These are phyloP conservation scores for Irineochytrium annulatum DNA, from an alignment of 192 early-diverging fungal species.

Conservation along the genomic window DNA sequence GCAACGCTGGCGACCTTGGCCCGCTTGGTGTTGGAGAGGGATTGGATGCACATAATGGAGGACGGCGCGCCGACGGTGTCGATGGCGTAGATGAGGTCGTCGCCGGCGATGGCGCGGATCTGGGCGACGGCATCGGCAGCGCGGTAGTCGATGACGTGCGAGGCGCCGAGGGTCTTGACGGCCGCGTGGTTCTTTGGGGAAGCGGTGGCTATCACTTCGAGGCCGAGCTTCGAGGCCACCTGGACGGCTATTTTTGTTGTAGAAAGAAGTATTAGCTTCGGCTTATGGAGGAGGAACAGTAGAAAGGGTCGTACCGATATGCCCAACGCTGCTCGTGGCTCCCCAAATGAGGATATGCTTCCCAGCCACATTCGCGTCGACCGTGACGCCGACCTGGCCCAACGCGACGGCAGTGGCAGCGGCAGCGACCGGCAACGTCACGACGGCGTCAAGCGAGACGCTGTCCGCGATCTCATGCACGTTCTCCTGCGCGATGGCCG, in stretches of 20 bases:
- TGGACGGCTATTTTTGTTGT: slow-evolving; percentile 25
- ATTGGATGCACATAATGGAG: not conserved
- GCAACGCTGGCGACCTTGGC: slow-evolving; percentile 1
- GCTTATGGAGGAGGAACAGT: not conserved
- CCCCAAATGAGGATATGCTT: slow-evolving; percentile 21
- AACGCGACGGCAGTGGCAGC: not conserved
- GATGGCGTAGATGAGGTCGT: slow-evolving; percentile 1
- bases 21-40: not conserved
- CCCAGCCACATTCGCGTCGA: too few relatives aligned
- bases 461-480: too few relatives aligned
- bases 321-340: slow-evolving; percentile 8
- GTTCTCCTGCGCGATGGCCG: slow-evolving; percentile 5
- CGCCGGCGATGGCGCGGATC: slow-evolving; percentile 1
- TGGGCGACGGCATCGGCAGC: slow-evolving; percentile 12
- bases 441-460: slow-evolving; percentile 11
- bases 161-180: slow-evolving; percentile 13
- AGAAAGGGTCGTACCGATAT: slow-evolving; percentile 1
- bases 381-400: not conserved
- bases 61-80: slow-evolving; percentile 2
- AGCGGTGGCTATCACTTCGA: slow-evolving; percentile 13
- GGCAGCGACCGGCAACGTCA: slow-evolving; percentile 4
- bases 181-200: slow-evolving; percentile 12
- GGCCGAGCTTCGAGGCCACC: slow-evolving; percentile 9
- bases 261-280: too few relatives aligned
- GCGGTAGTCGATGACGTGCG: slow-evolving; percentile 13